phyloP scores from a whole-genome alignment of 768 basidiomycete species.

The Crepidotus variabilis region DNA sequence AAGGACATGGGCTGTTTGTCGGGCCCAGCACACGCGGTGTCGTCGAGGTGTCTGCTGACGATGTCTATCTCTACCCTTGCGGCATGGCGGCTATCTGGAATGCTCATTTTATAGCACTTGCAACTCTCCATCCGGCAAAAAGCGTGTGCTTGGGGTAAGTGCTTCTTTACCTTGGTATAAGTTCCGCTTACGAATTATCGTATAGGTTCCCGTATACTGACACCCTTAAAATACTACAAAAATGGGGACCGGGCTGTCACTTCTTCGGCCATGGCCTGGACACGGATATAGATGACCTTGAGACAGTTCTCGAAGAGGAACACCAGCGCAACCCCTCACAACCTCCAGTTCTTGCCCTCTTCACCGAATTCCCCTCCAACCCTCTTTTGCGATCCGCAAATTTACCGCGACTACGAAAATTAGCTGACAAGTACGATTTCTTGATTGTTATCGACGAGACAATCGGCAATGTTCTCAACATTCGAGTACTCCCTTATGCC shows the following conservation, averaged over 20 bases:
- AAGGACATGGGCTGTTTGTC: slow-evolving; percentile 35
- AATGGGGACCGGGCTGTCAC: slow-evolving; percentile 94
- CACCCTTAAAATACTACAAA: slow-evolving; percentile 88
- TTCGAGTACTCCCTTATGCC: slow-evolving; percentile 80
- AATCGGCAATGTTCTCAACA: slow-evolving; percentile 91
- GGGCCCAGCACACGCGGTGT: slow-evolving; percentile 71
- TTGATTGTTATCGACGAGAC: slow-evolving; percentile 91
- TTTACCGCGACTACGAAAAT: slow-evolving; percentile 62
- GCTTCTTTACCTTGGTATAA: neutral
- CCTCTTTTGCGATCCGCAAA: slow-evolving; percentile 87
- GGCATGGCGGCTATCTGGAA: slow-evolving; percentile 97
- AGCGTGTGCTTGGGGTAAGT: slow-evolving; percentile 93
- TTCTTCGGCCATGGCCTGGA: slow-evolving; percentile 84
- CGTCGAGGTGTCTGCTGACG: slow-evolving; percentile 69
- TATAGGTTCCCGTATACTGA: slow-evolving; percentile 91
- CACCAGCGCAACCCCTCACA: slow-evolving; percentile 30
- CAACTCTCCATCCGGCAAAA: slow-evolving; percentile 57
- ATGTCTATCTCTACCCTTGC: slow-evolving; percentile 83
- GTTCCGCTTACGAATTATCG: neutral
- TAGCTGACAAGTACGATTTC: slow-evolving; percentile 90
- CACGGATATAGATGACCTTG: slow-evolving; percentile 70
- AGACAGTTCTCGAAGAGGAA: slow-evolving; percentile 52
- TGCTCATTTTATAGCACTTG: slow-evolving; percentile 69
- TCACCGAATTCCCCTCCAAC: slow-evolving; percentile 95
- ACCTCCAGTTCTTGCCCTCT: slow-evolving; percentile 74